A percentile compares a stretch with the other conserved stretches of the same genome.
Conservation (phyloP, 495 filamentous ascomycete species). For the Neurospora africana region DNA sequence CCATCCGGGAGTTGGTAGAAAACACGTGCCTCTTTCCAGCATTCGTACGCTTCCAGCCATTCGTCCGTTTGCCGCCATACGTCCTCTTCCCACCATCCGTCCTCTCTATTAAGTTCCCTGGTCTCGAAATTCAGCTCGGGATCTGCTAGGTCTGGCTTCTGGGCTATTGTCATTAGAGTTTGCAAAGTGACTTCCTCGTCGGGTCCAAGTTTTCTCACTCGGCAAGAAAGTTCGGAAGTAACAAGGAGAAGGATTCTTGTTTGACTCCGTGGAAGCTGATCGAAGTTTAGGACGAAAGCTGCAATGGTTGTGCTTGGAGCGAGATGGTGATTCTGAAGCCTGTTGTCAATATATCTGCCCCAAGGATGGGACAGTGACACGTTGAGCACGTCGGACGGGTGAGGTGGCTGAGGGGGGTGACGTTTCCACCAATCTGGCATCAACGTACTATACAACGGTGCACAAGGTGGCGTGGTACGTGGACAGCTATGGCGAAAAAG, state of each 20-base stretch:
- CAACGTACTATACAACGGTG: background rate
- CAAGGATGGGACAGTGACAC: background rate
- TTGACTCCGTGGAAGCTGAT: background rate
- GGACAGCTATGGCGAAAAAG: background rate
- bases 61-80: too few species aligned
- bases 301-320: background rate
- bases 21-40: background rate
- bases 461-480: rapidly evolving
- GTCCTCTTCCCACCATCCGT: background rate
- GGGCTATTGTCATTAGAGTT: background rate
- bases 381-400: background rate
- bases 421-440: background rate
- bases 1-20: background rate
- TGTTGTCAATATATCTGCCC: background rate
- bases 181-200: background rate
- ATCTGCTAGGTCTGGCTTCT: background rate
- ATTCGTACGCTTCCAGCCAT: too few species aligned
- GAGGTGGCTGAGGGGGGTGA: background rate
- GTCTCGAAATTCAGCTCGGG: rapidly evolving
- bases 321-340: background rate
- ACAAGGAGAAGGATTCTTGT: background rate
- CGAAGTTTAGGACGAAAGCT: background rate
- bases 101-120: rapidly evolving
- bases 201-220: background rate
- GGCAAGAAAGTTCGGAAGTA: background rate